Conservation (phyloP, 768 basidiomycete species). For the Termitomyces sp. region DNA sequence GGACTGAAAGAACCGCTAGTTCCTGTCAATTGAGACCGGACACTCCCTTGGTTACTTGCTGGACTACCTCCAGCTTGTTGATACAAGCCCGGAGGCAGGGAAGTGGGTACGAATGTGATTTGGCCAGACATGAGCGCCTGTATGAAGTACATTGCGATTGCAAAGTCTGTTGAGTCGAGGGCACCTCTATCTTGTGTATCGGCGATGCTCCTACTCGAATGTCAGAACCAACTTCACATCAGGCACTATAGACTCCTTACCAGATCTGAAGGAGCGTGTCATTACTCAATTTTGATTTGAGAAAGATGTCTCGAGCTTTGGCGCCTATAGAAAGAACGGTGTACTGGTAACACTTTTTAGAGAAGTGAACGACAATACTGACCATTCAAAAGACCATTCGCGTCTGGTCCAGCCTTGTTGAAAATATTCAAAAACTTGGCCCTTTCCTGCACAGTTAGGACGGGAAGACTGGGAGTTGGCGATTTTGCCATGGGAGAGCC, state of each 20-base stretch:
- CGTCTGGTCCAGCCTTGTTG: constrained; percentile 53
- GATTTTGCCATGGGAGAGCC: constrained; percentile 59
- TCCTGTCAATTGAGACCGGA: constrained; percentile 54
- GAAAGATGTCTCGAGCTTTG: constrained; percentile 84
- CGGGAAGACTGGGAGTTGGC: constrained; percentile 57
- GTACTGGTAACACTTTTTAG: background rate
- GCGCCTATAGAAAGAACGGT: constrained; percentile 46
- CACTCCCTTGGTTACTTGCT: constrained; percentile 25
- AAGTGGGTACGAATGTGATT: constrained; percentile 62
- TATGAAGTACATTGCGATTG: constrained; percentile 94
- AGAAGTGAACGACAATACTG: constrained; percentile 15
- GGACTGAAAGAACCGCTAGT: constrained; percentile 62
- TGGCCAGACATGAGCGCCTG: constrained; percentile 86
- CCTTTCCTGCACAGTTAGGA: constrained; percentile 74
- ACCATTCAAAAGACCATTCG: constrained; percentile 78
- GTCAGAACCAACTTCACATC: constrained; percentile 1
- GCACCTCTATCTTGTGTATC: constrained; percentile 90
- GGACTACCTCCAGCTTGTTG: constrained; percentile 63
- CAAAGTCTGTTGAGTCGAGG: constrained; percentile 88
- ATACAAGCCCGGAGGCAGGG: constrained; percentile 79
- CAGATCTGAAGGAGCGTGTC: constrained; percentile 93
- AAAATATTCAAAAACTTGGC: constrained; percentile 82
- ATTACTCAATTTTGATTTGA: constrained; percentile 83
- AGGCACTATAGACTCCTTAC: constrained; percentile 34
- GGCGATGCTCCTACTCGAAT: constrained; percentile 70